Evolutionary conservation across 495 filamentous ascomycete species (phyloP), one percentile per base, ranked within the genome.

Genomic region (Halenospora varia): DNA sequence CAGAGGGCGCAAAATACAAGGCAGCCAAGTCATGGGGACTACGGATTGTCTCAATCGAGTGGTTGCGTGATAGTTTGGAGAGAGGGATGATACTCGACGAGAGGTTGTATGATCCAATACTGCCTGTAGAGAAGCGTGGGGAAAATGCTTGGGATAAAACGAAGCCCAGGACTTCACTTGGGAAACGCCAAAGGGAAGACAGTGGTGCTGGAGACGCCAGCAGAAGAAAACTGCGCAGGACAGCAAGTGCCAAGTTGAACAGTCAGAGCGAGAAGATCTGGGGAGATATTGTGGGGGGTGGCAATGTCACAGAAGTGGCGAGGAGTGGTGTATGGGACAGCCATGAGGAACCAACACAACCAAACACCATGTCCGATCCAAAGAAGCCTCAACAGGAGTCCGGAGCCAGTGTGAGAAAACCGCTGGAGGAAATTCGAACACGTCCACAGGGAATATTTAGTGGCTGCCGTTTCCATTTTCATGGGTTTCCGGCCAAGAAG

Each of bases 61-160:
- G 94, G 94, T 78, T 97, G 46, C 72, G 82, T 23, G 85, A 97
- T 57, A 92, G 92, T 65, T 61, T 94, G 53, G 85, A 89, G 62
- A 84, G 94, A 53, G 95, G 94, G n/a, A 92, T 98, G 90, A 86
- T 88, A 2, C 76, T 98, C 20, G 88, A 96, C 25, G 95, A 96
- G 65, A 76, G 76, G 10, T 81, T 82, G 56, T 98, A 96, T 68
- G 84, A 94, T 67, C 92, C 89, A 1, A 70, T 74, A 26, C 57
- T 92, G 10, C 83, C 90, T 6, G 47, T 60, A 10, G 83, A 87
- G 60, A 75, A 90, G 65, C 84, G 90, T 63, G 94, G 94, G 0
- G 73, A 75, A 8, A 88, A 85, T 4, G 93, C 94, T 50, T 95
- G 89, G 88, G 80, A 82, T 62, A 67, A 67, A 60, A 62, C 62